phyloP scores from a whole-genome alignment of 805 yeast species.

The Candida quercuum region DNA sequence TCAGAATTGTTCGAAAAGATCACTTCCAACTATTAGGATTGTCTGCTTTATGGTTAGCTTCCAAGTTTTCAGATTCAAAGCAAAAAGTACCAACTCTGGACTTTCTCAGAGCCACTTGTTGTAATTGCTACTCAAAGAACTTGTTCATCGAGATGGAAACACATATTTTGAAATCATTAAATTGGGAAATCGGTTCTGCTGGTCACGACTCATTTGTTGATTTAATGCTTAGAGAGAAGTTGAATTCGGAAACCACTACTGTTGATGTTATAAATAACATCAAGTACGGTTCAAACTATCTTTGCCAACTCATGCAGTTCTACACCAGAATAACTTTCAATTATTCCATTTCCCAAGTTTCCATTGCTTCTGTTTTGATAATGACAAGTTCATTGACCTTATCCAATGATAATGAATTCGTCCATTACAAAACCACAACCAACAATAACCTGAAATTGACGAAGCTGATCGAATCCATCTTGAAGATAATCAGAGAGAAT shows the following conservation, averaged over 20 bases:
- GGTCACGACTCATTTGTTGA: conserved; percentile 64
- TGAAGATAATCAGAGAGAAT: conserved; percentile 13
- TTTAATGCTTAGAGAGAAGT: conserved; percentile 37
- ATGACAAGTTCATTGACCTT: conserved; percentile 39
- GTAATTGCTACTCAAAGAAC: conserved; percentile 49
- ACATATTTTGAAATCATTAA: conserved; percentile 54
- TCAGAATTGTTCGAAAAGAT: conserved; percentile 70
- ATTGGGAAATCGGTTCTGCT: conserved; percentile 60
- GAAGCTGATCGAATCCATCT: conserved; percentile 17
- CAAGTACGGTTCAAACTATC: conserved; percentile 50
- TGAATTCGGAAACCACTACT: conserved; percentile 18
- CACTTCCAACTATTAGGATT: conserved; percentile 85
- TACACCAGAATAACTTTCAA: conserved; percentile 52
- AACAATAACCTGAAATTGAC: conserved; percentile 17
- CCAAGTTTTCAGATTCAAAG: conserved; percentile 70
- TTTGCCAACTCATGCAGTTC: conserved; percentile 64
- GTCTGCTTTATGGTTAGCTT: conserved; percentile 85
- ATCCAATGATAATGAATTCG: conserved; percentile 11
- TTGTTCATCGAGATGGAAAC: conserved; percentile 65
- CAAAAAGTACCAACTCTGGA: conserved; percentile 52
- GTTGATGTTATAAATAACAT: conserved; percentile 38
- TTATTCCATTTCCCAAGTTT: conserved; percentile 38
- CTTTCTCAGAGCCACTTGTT: conserved; percentile 50
- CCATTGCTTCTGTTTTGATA: conserved; percentile 46
- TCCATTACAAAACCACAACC: conserved; percentile 23